phyloP scores from a whole-genome alignment of 345 rosid genomes.

The Eucalyptus cloeziana region DNA sequence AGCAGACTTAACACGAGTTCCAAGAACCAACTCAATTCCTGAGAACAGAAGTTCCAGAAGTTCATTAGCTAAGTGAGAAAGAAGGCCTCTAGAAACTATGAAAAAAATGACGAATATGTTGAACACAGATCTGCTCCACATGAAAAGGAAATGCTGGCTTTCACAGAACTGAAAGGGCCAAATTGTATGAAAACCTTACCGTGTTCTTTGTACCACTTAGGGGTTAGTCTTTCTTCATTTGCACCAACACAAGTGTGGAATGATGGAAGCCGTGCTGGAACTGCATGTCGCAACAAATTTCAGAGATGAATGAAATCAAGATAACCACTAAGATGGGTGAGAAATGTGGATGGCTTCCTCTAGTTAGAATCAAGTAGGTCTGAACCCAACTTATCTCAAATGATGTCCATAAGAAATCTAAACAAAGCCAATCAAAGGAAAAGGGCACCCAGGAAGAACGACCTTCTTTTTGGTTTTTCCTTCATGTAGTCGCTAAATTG shows the following conservation, averaged over 20 bases:
- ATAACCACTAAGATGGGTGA: background rate
- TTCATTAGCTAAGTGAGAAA: background rate
- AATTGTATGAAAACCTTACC: slow-evolving; percentile 29
- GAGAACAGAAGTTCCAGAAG: background rate
- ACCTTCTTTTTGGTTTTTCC: background rate
- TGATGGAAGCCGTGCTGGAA: slow-evolving; percentile 87
- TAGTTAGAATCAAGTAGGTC: background rate
- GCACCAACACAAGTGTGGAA: slow-evolving; percentile 98
- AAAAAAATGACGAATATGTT: background rate
- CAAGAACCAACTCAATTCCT: slow-evolving; percentile 96
- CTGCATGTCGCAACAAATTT: slow-evolving; percentile 27
- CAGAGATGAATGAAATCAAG: background rate
- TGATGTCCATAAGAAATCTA: background rate
- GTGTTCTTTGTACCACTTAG: slow-evolving; percentile 85
- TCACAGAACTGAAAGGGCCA: background rate
- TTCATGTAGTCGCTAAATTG: background rate
- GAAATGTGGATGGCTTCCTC: background rate
- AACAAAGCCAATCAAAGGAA: background rate
- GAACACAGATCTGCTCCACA: background rate
- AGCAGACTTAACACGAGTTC: slow-evolving; percentile 82
- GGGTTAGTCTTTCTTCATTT: slow-evolving; percentile 79
- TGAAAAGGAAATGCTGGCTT: background rate
- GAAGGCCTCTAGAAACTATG: background rate
- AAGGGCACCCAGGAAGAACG: background rate
- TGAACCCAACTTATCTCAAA: background rate